These are phyloP conservation scores for Scedosporium minutisporum DNA, from an alignment of 2,329 filamentous ascomycete genomes.

Conservation along the genomic window DNA sequence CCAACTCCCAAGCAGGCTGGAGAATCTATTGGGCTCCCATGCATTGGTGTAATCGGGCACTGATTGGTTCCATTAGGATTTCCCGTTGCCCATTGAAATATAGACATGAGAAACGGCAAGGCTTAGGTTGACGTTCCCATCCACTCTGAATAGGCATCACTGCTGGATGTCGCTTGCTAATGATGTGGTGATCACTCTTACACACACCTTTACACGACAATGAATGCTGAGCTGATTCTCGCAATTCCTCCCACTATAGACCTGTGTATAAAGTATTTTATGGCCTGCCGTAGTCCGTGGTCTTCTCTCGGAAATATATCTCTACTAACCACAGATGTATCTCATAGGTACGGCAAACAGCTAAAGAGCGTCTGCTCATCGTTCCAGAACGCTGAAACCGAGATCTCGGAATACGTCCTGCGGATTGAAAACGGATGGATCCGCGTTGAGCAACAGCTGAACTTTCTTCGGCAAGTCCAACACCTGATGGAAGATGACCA, in stretches of 20 bases:
- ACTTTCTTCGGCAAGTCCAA: neutral
- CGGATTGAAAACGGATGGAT: neutral
- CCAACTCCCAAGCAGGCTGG: no score
- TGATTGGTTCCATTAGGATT: no score
- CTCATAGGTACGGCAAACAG: neutral
- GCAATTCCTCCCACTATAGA: neutral
- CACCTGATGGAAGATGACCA: neutral
- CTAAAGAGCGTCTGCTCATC: neutral
- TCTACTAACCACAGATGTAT: neutral
- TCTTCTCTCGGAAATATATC: neutral
- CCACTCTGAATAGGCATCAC: no score
- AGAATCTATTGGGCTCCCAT: no score
- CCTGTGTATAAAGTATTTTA: neutral
- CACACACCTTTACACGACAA: neutral
- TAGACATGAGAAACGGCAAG: no score
- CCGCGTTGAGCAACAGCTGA: neutral
- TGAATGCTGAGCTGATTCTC: neutral
- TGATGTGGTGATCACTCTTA: no score
- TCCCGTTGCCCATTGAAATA: no score
- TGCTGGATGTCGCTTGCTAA: no score
- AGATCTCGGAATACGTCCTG: neutral
- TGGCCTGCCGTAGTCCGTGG: neutral
- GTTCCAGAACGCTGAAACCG: neutral
- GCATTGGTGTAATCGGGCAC: no score
- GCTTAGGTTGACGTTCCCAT: no score